Base-by-base conservation (phyloP, 192 early-diverging fungal genomes). In the Chytriomyces sp. region DNA sequence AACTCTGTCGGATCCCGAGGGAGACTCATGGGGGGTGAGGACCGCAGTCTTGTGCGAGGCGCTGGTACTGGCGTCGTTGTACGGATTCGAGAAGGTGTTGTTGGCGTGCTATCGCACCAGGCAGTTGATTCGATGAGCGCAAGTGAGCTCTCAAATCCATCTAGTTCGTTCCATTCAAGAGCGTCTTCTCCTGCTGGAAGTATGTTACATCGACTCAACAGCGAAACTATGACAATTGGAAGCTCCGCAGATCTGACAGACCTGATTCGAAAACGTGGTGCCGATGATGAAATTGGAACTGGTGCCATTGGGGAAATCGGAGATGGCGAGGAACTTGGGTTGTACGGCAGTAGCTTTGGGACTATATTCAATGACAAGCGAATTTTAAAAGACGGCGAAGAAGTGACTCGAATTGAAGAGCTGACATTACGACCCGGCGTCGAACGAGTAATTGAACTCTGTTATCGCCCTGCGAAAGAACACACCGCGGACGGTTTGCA, bases 321-420 rank as follows among this genome's bases (percentile, higher is more conserved):
- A 5, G 72, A 73, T 26, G 43, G 35, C 13, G 64, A 65, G 28
- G 73, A 75, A 18, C 35, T 65, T 7, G 61, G 44, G 35, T 35
- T 63, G 7, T 72, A 72, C 26, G 71, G 71, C 11, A 72, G 71
- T 60, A 72, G 71, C 49, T 60, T 72, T 72, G 73, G 73, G 24
- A 65, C 64, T 16, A 48, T 50, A 20, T 46, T 50, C 46, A 65
- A 26, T 24, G 63, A 50, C 11, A 10, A 65, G n/a, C 28, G 73
- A 26, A 61, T 72, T 2, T 7, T 11, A 35, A 75, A 75, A 66
- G 73, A 75, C 45, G 71, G 71, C 18, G 86, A 87, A 47, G 87
- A 89, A 60, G 82, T 81, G 45, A 88, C 91, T 2, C 83, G 92
- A 26, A 95, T 95, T 64, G 96, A 99, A 78, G 97, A 99, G 77